Evolutionary conservation across 495 filamentous ascomycete species (phyloP).

Genomic region (Aspergillus nanangensis): DNA sequence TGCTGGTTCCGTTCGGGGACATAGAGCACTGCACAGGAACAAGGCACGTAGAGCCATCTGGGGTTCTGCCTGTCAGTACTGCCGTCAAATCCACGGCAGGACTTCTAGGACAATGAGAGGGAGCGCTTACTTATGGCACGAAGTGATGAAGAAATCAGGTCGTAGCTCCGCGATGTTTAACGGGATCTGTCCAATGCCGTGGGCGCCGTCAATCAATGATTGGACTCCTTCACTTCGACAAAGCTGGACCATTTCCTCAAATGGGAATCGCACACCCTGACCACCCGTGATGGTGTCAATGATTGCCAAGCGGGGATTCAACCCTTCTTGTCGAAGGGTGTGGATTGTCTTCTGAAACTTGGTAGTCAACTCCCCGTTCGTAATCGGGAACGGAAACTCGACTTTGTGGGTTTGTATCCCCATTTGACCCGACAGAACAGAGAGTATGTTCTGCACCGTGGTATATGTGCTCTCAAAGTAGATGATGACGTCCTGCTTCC

Average conservation of each 20-base stretch:
- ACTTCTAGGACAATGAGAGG: too few relatives aligned
- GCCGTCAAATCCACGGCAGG: too few relatives aligned
- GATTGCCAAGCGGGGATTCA: conserved; percentile 52
- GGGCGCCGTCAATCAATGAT: conserved; percentile 65
- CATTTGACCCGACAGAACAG: too few relatives aligned
- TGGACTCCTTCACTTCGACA: conserved; percentile 57
- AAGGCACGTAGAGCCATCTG: conserved; percentile 76
- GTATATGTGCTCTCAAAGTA: conserved; percentile 66
- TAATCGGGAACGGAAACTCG: conserved; percentile 48
- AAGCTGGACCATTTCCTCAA: conserved; percentile 51
- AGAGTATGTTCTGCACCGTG: conserved; percentile 64
- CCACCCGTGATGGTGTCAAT: conserved; percentile 70
- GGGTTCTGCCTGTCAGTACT: too few relatives aligned
- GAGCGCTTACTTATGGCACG: conserved; percentile 81
- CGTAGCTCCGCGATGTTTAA: conserved; percentile 55
- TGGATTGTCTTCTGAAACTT: conserved; percentile 42
- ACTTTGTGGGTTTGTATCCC: conserved; percentile 51
- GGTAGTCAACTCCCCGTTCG: conserved; percentile 49
- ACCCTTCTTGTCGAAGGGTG: conserved; percentile 28
- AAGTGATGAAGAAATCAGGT: conserved; percentile 74
- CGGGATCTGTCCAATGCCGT: conserved; percentile 68
- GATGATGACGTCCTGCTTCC: conserved; percentile 50
- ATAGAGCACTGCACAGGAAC: conserved; percentile 70
- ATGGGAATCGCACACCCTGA: conserved; percentile 70
- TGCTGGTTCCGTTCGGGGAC: conserved; percentile 67